A percentile compares a stretch with the other conserved stretches of the same genome.
Conservation (phyloP, 352 stramenopile species). For the Phytophthora hibernalis region DNA sequence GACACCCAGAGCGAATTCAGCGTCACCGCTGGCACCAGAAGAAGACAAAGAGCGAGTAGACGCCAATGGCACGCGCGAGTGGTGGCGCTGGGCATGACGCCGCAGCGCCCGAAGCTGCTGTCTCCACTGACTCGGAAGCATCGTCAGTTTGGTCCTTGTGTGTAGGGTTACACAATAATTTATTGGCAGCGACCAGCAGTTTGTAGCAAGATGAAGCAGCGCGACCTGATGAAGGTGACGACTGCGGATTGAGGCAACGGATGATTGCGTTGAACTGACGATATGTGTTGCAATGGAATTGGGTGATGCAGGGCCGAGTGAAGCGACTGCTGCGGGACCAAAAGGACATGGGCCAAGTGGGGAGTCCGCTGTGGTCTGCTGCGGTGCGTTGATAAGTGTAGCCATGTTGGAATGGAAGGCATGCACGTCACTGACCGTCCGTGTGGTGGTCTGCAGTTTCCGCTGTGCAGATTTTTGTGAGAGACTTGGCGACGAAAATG, state of each 20-base stretch:
- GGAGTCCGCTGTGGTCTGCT: slow-evolving; percentile 56
- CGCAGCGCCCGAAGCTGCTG: slow-evolving; percentile 24
- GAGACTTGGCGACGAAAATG: slow-evolving; percentile 60
- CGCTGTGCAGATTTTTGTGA: slow-evolving; percentile 66
- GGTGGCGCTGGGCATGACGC: slow-evolving; percentile 16
- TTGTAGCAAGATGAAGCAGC: slow-evolving; percentile 38
- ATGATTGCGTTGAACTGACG: background rate
- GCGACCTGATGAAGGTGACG: slow-evolving; percentile 65
- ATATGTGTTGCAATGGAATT: background rate
- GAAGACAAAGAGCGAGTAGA: slow-evolving; percentile 13
- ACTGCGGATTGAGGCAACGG: background rate
- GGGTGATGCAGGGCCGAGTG: slow-evolving; percentile 49
- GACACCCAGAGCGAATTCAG: slow-evolving; percentile 70
- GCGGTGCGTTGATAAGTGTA: slow-evolving; percentile 37
- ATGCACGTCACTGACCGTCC: background rate
- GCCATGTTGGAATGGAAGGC: background rate
- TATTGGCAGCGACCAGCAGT: slow-evolving; percentile 4
- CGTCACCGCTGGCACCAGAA: slow-evolving; percentile 34
- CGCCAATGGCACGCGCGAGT: slow-evolving; percentile 1
- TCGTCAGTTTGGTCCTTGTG: no score
- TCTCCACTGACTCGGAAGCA: slow-evolving; percentile 14
- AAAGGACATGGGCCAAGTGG: slow-evolving; percentile 79
- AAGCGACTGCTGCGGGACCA: slow-evolving; percentile 73
- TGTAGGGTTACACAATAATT: background rate
- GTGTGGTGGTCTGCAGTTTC: slow-evolving; percentile 40